phyloP scores from a whole-genome alignment of 768 basidiomycete species.

The Lactarius pseudohatsudake region DNA sequence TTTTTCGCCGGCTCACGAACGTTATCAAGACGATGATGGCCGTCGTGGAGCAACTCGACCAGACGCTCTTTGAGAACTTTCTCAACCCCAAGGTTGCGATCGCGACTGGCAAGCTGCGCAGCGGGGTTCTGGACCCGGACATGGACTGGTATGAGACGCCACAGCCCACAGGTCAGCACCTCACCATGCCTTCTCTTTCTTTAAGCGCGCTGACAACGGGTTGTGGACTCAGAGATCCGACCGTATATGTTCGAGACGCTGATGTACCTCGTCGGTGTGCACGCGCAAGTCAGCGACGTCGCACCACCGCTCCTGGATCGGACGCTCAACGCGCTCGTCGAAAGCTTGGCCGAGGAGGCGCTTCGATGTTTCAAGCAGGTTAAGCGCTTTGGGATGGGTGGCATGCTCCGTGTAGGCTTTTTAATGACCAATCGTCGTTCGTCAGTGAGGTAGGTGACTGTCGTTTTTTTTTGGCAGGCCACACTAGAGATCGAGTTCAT shows the following conservation, averaged over 20 bases:
- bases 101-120: slow-evolving; percentile 64
- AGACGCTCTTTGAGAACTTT: slow-evolving; percentile 86
- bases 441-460: not conserved
- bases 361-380: slow-evolving; percentile 85
- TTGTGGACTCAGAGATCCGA: slow-evolving; percentile 68
- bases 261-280: slow-evolving; percentile 86
- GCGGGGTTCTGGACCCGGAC: slow-evolving; percentile 72
- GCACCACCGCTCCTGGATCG: slow-evolving; percentile 81
- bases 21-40: slow-evolving; percentile 66
- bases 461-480: slow-evolving; percentile 52
- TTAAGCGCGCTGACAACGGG: not conserved
- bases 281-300: slow-evolving; percentile 83
- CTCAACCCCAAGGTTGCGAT: slow-evolving; percentile 75
- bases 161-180: slow-evolving; percentile 76
- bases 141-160: slow-evolving; percentile 96
- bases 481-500: slow-evolving; percentile 99
- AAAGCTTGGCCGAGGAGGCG: slow-evolving; percentile 80
- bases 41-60: slow-evolving; percentile 82
- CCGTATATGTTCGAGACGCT: slow-evolving; percentile 91
- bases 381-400: slow-evolving; percentile 93
- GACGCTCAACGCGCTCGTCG: slow-evolving; percentile 76
- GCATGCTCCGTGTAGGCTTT: slow-evolving; percentile 81
- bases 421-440: not conserved
- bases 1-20: not conserved
- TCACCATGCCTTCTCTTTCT: not conserved